phyloP scores from a whole-genome alignment of 495 filamentous ascomycete genomes.

The Aspergillus olivimuriae region DNA sequence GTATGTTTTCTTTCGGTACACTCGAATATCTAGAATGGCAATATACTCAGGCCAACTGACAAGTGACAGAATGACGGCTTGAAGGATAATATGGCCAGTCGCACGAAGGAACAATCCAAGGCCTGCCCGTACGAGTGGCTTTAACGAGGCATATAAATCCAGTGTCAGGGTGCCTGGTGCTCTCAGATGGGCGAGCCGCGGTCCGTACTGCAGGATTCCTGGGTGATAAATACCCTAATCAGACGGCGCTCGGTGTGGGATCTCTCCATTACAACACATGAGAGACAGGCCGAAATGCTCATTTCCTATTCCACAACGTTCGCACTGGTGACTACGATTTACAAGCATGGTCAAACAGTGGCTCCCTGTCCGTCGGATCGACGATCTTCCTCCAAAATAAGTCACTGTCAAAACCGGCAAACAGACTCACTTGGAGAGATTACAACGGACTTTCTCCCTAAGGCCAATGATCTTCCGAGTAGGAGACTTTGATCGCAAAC shows the following conservation, averaged over 20 bases:
- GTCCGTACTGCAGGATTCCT: conserved; percentile 31
- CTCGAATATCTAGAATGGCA: not conserved
- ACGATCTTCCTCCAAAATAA: conserved; percentile 26
- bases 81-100: conserved; percentile 20
- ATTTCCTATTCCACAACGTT: conserved; percentile 27
- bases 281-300: conserved; percentile 25
- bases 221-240: conserved; percentile 28
- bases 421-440: conserved; percentile 14
- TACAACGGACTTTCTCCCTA: conserved; percentile 19
- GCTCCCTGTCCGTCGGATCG: conserved; percentile 25
- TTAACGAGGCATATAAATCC: conserved; percentile 24
- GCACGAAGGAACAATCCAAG: conserved; percentile 19
- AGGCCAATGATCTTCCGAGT: conserved; percentile 29
- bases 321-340: conserved; percentile 30
- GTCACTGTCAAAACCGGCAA: conserved; percentile 21
- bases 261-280: conserved; percentile 33
- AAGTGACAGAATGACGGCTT: conserved; percentile 28
- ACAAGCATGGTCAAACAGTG: conserved; percentile 36
- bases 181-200: conserved; percentile 34
- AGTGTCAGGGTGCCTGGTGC: conserved; percentile 26
- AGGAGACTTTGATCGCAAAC: conserved; percentile 32
- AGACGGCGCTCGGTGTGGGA: conserved; percentile 28
- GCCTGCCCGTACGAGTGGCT: conserved; percentile 37
- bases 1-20: conserved; percentile 9
- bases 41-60: not conserved